Conservation (phyloP, 192 early-diverging fungal species). For the Spizellomyces sp. region DNA sequence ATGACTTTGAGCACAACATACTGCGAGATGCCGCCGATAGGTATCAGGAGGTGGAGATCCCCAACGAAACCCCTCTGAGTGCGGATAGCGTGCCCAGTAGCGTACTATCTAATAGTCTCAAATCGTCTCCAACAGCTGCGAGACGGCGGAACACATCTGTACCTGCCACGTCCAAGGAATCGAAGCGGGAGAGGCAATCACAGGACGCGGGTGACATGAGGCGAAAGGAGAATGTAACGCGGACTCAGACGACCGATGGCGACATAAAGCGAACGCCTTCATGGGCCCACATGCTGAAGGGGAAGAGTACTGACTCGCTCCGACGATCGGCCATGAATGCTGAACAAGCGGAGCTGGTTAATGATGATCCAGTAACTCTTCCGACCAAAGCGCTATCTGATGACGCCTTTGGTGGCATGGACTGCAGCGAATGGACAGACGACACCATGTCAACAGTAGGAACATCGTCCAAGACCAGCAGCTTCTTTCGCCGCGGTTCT, state of each 20-base stretch:
- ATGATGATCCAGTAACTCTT: too few relatives aligned
- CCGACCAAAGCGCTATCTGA: too few relatives aligned
- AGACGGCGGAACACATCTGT: background rate
- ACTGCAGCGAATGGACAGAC: too few relatives aligned
- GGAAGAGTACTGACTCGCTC: background rate
- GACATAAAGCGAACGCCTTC: background rate
- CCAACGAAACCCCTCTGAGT: background rate
- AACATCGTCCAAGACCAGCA: background rate
- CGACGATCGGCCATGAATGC: background rate
- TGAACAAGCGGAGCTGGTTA: background rate
- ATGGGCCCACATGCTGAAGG: background rate
- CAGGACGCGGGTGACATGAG: too few relatives aligned
- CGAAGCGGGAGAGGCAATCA: too few relatives aligned
- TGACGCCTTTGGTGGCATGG: too few relatives aligned
- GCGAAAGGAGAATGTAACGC: too few relatives aligned
- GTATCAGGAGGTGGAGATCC: conserved; percentile 1
- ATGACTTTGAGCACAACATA: conserved; percentile 28
- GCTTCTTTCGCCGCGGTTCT: background rate
- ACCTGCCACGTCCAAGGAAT: background rate
- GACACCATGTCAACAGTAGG: background rate
- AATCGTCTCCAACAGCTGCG: background rate
- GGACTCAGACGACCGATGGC: too few relatives aligned
- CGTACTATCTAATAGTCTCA: background rate
- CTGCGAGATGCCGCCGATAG: conserved; percentile 3
- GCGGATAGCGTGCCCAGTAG: background rate